Conservation (phyloP, 2,329 filamentous ascomycete species). For the Arachnomyces sp. region DNA sequence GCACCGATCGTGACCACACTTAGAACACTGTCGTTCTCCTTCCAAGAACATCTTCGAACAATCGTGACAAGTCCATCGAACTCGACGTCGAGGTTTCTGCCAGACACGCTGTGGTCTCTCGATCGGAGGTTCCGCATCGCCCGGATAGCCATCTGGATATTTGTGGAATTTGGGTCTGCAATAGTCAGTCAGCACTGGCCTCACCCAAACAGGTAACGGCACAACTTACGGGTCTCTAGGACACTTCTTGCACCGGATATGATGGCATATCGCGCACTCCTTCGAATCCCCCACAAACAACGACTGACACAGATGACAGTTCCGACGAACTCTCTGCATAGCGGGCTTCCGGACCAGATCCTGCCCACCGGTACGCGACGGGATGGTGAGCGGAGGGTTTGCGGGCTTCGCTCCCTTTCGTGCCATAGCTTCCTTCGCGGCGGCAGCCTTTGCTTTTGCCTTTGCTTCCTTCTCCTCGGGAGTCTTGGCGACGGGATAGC, state of each 20-base stretch:
- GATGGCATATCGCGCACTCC: conserved; percentile 60
- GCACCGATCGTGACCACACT: conserved; percentile 35
- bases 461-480: conserved; percentile 49
- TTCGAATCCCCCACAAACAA: conserved; percentile 54
- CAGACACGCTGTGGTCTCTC: conserved; percentile 29
- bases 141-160: conserved; percentile 38
- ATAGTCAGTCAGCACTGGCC: conserved; percentile 9
- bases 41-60: conserved; percentile 28
- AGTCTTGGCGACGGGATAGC: conserved; percentile 61
- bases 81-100: conserved; percentile 28
- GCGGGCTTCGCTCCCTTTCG: conserved; percentile 13
- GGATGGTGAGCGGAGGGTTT: conserved; percentile 36
- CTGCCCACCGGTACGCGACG: conserved; percentile 58
- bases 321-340: conserved; percentile 64
- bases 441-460: conserved; percentile 23
- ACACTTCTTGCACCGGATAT: conserved; percentile 70
- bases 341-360: conserved; percentile 64
- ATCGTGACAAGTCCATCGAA: conserved; percentile 35
- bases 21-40: conserved; percentile 25
- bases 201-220: conserved; percentile 1
- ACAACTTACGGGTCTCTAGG: conserved; percentile 66
- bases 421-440: conserved; percentile 22
- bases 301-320: conserved; percentile 64
- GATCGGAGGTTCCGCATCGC: conserved; percentile 31
- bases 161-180: conserved; percentile 33